Conservation (phyloP, 495 filamentous ascomycete species). For the Penicillium turbatum region DNA sequence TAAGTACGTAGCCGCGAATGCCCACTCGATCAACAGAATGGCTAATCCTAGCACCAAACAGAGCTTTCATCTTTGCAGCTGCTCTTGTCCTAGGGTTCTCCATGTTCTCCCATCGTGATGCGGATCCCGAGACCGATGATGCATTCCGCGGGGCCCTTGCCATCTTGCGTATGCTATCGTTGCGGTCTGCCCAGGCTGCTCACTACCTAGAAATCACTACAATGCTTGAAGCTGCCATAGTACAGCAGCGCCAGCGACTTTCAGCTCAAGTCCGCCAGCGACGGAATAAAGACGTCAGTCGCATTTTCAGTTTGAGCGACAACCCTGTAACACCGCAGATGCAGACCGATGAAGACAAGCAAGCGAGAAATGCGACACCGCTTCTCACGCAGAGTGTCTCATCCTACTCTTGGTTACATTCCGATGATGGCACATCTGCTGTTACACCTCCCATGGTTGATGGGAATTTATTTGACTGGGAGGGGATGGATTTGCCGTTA, state of each 20-base stretch:
- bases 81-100: slow-evolving; percentile 42
- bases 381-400: slow-evolving; percentile 7
- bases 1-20: slow-evolving; percentile 18
- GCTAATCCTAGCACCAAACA: slow-evolving; percentile 13
- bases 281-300: slow-evolving; percentile 35
- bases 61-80: slow-evolving; percentile 41
- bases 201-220: slow-evolving; percentile 38
- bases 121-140: slow-evolving; percentile 28
- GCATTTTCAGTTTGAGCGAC: slow-evolving; percentile 34
- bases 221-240: slow-evolving; percentile 30
- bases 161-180: slow-evolving; percentile 31
- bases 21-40: not conserved
- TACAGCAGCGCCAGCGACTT: slow-evolving; percentile 31
- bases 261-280: slow-evolving; percentile 26
- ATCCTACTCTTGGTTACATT: slow-evolving; percentile 18
- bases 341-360: slow-evolving; percentile 1
- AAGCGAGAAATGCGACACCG: slow-evolving; percentile 7
- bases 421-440: slow-evolving; percentile 14
- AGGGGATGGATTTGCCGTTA: slow-evolving; percentile 32
- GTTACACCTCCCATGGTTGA: slow-evolving; percentile 18
- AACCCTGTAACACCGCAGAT: slow-evolving; percentile 10
- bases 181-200: slow-evolving; percentile 38
- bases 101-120: slow-evolving; percentile 36
- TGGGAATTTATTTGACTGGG: slow-evolving; percentile 25
- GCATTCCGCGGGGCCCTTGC: slow-evolving; percentile 31